These are phyloP conservation scores for Colletotrichum ledebouriae DNA, from an alignment of 2,329 filamentous ascomycete genomes.

Conservation along the genomic window DNA sequence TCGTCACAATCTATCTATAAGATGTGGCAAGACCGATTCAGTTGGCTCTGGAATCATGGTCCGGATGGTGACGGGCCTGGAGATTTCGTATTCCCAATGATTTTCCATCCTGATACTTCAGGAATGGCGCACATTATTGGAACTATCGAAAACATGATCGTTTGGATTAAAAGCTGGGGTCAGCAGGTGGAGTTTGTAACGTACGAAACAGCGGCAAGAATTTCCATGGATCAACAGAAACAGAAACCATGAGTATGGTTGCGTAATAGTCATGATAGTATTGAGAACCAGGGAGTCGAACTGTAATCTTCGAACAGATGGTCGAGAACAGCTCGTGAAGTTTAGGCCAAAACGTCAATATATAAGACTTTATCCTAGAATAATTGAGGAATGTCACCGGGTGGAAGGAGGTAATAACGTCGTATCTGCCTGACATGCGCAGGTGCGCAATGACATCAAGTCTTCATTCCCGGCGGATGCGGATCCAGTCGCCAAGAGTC, in stretches of 20 bases:
- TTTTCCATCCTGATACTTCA: slow-evolving; percentile 70
- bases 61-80: slow-evolving; percentile 47
- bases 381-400: no score
- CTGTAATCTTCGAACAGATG: background rate
- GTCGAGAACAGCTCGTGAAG: no score
- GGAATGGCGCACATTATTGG: slow-evolving; percentile 73
- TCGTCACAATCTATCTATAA: slow-evolving; percentile 68
- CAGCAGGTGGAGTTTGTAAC: slow-evolving; percentile 20
- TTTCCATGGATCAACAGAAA: background rate
- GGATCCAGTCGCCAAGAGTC: no score
- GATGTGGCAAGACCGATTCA: slow-evolving; percentile 72
- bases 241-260: no score
- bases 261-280: no score
- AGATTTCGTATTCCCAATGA: slow-evolving; percentile 63
- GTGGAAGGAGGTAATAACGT: slow-evolving; percentile 1
- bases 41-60: slow-evolving; percentile 64
- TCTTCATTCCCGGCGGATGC: no score
- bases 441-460: background rate
- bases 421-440: background rate
- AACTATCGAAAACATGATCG: slow-evolving; percentile 48
- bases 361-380: background rate
- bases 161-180: slow-evolving; percentile 25
- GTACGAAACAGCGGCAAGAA: slow-evolving; percentile 18
- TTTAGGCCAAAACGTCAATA: background rate
- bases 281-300: background rate